Base-by-base conservation (phyloP, 2,329 filamentous ascomycete species). In the Neurospora sp. region DNA sequence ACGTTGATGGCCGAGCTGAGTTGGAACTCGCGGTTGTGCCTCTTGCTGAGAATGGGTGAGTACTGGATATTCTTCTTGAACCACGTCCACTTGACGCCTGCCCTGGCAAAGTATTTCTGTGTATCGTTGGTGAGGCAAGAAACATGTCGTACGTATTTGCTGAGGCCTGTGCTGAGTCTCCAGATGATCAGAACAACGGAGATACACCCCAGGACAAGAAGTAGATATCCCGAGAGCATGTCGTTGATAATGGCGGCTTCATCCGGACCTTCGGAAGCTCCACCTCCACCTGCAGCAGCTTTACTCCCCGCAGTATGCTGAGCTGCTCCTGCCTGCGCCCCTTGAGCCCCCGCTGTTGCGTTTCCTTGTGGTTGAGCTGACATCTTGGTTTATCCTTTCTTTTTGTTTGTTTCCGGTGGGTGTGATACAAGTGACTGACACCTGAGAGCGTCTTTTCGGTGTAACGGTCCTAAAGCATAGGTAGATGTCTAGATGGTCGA, bases 101-200 rank as follows among this genome's bases (percentile, higher is more conserved):
- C 85, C 33, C 83, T 82, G 66, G 89, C 86, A 77, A 94, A 97
- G 82, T 93, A 97, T 71, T 87, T 85, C 79, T 97, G 93, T 1
- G 85, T 90, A 73, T 92, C 90, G 81, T 92, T 93, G 81, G 87
- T 90, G 74, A 97, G 85, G 76, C 89, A 92, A 57, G 91, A 86
- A 65, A 97, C 84, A 36, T 87, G 90, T 73, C 93, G 88, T 43
- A 94, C 82, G 77, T 96, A 90, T 74, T 86, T 87, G 70, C 87
- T 82, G 70, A 91, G 80, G 69, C 86, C 84, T 67, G 88, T 84
- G 69, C 83, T 80, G 72, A 89, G 79, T 72, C 90, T 88, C 87
- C 92, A 95, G 72, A 89, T 74, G 73, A 92, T 83, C 75, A 94
- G 83, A 67, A 85, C 83, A 41, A 79, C 84, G 12, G 90, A 85